Conservation (phyloP, 2,329 filamentous ascomycete species). For the Hypomyces perniciosus region DNA sequence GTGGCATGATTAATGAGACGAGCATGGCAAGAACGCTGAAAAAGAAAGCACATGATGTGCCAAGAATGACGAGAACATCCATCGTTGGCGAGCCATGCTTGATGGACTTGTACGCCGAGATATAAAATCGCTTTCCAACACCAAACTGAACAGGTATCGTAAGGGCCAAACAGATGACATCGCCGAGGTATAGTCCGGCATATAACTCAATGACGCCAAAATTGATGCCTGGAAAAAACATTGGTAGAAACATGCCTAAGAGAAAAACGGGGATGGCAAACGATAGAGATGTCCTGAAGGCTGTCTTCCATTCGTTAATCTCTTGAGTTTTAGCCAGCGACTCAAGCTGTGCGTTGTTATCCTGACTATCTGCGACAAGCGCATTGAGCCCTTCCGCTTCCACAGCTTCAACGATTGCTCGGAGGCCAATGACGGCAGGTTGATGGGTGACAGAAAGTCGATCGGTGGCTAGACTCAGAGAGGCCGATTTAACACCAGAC, state of each 20-base stretch:
- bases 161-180: conserved; percentile 73
- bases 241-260: conserved; percentile 90
- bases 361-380: conserved; percentile 81
- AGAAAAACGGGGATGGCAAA: conserved; percentile 90
- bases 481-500: conserved; percentile 67
- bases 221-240: conserved; percentile 70
- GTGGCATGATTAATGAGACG: conserved; percentile 67
- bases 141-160: conserved; percentile 96
- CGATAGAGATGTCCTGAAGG: conserved; percentile 68
- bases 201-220: conserved; percentile 64
- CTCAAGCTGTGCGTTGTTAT: conserved; percentile 94
- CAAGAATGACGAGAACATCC: conserved; percentile 92
- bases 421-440: conserved; percentile 66
- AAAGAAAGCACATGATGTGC: conserved; percentile 92
- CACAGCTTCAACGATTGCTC: conserved; percentile 73
- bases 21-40: conserved; percentile 87
- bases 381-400: conserved; percentile 85
- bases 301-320: conserved; percentile 84
- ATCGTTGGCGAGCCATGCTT: conserved; percentile 91
- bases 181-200: conserved; percentile 79
- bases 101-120: conserved; percentile 87
- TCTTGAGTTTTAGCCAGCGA: conserved; percentile 94
- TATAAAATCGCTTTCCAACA: conserved; percentile 89
- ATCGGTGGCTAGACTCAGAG: conserved; percentile 66
- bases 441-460: conserved; percentile 70